A percentile compares a stretch with the other conserved stretches of the same genome.
Evolutionary conservation across 352 stramenopile species (phyloP).

Genomic region (Saprolegnia diclina): DNA sequence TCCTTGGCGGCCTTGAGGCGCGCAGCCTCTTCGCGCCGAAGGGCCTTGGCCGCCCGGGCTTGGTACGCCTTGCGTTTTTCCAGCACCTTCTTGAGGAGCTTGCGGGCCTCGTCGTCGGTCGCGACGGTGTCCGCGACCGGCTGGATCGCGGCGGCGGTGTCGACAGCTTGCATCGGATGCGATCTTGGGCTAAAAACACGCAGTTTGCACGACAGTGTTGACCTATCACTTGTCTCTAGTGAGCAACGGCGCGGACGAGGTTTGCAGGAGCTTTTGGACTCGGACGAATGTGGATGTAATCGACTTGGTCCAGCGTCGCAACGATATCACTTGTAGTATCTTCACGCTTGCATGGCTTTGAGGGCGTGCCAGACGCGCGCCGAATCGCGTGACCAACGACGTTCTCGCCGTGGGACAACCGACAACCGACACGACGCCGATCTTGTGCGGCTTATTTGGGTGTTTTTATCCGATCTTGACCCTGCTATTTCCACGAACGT

Average conservation of each 20-base stretch:
- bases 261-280: too few relatives aligned
- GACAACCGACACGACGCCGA: not conserved
- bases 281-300: too few relatives aligned
- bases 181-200: not conserved
- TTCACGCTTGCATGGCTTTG: too few relatives aligned
- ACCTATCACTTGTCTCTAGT: not conserved
- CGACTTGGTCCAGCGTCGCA: too few relatives aligned
- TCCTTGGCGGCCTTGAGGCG: not conserved
- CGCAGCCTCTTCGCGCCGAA: not conserved
- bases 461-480: not conserved
- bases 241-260: too few relatives aligned
- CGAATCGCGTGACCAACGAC: not conserved
- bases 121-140: not conserved
- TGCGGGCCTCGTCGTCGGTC: not conserved
- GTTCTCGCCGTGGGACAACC: not conserved
- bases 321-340: too few relatives aligned
- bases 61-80: slow-evolving; percentile 19
- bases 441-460: not conserved
- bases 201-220: not conserved
- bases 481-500: not conserved
- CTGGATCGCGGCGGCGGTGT: not conserved
- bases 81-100: slow-evolving; percentile 3
- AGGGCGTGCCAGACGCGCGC: too few relatives aligned
- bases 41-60: not conserved
- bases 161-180: not conserved